Evolutionary conservation across 106 monocot genomes (phyloP).

Genomic region (Gastrodia elata): DNA sequence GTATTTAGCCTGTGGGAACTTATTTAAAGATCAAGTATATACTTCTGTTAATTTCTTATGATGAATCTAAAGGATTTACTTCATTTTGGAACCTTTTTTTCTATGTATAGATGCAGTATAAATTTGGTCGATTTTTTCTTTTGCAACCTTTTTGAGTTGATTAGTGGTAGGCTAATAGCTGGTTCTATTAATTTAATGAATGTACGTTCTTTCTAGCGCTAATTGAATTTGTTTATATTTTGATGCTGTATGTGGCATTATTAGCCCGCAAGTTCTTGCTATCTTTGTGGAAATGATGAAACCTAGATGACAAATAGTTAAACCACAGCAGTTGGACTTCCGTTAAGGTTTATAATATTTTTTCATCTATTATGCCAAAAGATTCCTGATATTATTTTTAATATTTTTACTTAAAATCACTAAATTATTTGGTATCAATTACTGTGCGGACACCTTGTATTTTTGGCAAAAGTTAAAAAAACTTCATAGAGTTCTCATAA

Average conservation of each 20-base stretch:
- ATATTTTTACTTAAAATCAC: not conserved
- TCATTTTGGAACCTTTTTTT: not conserved
- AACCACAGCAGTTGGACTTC: not conserved
- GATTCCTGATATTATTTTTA: not conserved
- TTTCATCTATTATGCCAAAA: not conserved
- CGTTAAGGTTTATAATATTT: not conserved
- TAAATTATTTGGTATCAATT: not conserved
- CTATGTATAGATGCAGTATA: not conserved
- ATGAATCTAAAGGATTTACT: not conserved
- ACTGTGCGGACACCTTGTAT: not conserved
- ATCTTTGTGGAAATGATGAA: not conserved
- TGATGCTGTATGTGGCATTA: not conserved
- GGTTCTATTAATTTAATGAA: not conserved
- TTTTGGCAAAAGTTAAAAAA: not conserved
- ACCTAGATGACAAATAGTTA: not conserved
- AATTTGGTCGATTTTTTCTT: not conserved
- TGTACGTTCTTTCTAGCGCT: not conserved
- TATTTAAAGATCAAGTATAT: not conserved
- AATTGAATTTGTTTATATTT: not conserved
- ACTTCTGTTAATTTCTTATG: not conserved
- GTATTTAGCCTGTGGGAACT: not conserved
- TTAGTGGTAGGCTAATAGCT: too few species aligned
- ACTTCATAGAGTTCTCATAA: not conserved
- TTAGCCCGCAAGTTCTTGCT: not conserved
- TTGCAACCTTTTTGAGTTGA: not conserved